These are phyloP conservation scores for Globisporangium acanthophoron DNA, from an alignment of 352 stramenopile genomes.

Conservation along the genomic window DNA sequence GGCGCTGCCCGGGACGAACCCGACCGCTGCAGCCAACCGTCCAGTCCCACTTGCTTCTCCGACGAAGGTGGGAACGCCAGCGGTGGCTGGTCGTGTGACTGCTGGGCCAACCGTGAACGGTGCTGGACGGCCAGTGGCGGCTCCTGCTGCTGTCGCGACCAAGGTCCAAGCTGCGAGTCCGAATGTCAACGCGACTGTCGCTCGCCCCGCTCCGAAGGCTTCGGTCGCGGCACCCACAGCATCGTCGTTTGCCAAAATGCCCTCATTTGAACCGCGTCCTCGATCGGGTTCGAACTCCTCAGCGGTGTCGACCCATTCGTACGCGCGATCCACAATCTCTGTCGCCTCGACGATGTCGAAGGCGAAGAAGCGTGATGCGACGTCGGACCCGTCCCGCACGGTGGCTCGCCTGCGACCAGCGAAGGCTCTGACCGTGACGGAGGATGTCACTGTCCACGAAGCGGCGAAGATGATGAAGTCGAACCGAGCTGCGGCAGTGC, in stretches of 20 bases:
- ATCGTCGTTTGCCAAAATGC: constrained; percentile 11
- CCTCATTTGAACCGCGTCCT: constrained; percentile 28
- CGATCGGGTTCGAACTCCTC: constrained; percentile 73
- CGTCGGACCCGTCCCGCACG: constrained; percentile 54
- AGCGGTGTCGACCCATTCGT: constrained; percentile 69
- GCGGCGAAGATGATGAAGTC: constrained; percentile 88
- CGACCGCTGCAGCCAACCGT: constrained; percentile 2
- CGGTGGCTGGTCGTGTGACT: constrained; percentile 1
- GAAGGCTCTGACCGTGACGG: constrained; percentile 85
- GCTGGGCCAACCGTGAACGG: constrained; percentile 9
- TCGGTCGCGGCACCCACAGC: constrained; percentile 6
- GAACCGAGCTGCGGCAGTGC: constrained; percentile 88
- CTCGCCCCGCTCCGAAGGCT: constrained; percentile 7
- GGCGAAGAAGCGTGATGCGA: constrained; percentile 41
- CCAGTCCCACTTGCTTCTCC: constrained; percentile 8
- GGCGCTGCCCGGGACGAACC: constrained; percentile 33
- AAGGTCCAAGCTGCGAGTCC: not conserved
- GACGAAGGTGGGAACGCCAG: constrained; percentile 3
- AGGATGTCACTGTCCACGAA: constrained; percentile 79
- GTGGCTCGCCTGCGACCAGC: constrained; percentile 75
- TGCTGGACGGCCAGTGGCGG: not conserved
- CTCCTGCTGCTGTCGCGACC: constrained; percentile 5
- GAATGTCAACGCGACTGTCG: not conserved
- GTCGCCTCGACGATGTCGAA: constrained; percentile 76
- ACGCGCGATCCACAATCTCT: constrained; percentile 71